phyloP scores from a whole-genome alignment of 140 eudicot species.

The Anethum foeniculum region DNA sequence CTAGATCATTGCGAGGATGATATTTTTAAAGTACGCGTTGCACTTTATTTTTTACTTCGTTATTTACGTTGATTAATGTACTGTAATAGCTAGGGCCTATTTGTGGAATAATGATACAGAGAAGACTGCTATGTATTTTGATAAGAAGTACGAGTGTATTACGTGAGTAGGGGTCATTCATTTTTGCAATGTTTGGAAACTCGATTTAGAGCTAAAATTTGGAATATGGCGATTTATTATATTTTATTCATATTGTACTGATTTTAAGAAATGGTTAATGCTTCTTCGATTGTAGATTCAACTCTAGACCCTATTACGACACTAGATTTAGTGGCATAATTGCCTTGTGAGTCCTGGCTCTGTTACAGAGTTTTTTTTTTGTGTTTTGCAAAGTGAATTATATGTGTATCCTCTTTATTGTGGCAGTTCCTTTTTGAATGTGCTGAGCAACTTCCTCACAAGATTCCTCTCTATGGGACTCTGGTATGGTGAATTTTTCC shows the following conservation, averaged over 20 bases:
- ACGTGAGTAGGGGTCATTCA: too few species aligned
- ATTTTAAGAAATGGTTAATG: not conserved
- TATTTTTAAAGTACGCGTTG: conserved; percentile 43
- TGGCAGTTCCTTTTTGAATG: conserved; percentile 85
- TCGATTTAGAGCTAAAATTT: not conserved
- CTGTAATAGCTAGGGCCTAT: not conserved
- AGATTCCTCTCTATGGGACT: conserved; percentile 88
- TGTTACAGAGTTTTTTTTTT: not conserved
- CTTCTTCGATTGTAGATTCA: not conserved
- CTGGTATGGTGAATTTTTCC: conserved; percentile 41
- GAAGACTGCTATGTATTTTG: not conserved
- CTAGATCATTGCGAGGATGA: conserved; percentile 56
- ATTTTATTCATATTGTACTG: not conserved
- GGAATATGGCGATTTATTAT: not conserved
- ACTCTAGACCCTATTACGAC: not conserved
- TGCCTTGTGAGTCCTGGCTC: not conserved
- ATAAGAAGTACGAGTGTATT: too few species aligned
- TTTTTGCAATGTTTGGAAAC: not conserved
- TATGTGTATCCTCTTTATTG: conserved; percentile 3
- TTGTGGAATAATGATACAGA: not conserved
- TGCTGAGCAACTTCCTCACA: conserved; percentile 95
- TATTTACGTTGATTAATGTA: not conserved
- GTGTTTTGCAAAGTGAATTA: not conserved
- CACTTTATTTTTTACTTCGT: not conserved
- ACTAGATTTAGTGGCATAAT: not conserved